Base-by-base conservation (phyloP, 345 rosid genomes). In the Dimocarpus longan region DNA sequence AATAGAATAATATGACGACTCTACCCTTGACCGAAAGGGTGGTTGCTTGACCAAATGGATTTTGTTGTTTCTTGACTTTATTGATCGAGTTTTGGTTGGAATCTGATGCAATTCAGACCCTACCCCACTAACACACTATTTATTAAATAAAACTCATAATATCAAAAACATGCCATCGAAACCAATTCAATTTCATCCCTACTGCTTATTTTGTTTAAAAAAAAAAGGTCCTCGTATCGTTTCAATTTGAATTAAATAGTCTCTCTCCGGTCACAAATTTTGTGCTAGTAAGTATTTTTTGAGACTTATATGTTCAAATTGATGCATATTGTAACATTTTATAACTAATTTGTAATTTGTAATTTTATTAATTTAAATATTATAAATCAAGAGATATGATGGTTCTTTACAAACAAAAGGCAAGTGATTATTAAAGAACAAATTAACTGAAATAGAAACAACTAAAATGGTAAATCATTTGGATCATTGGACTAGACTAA, bases 31-130 rank as follows among this genome's bases (percentile, higher is more conserved):
- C 82, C 71, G 16, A 37, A 46, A 56, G 69, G 66, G 68, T 3
- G 16, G 80, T 46, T 15, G 16, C 64, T 84, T 81, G 86, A 81
- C 80, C 56, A n/a, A 37, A 48, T 22, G 11, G 50, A 63, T 22
- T 63, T 44, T 21, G 67, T 46, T 48, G 76, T 54, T 56, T 44
- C 64, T 76, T 76, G 73, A 76, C 79, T 67, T 66, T n/a, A 28
- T 4, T 4, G 42, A 65, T 22, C 24, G 37, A 48, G 46, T 28
- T 63, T 65, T 48, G 56, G 68, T 74, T 62, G 11, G 8, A 74
- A 62, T 74, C 42, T 42, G 43, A 43, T 60, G 16, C 13, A 19
- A 22, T n/a, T 60, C 65, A 24, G 18, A 24, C 39, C 11, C 6
- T 65, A 28, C 39, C 39, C 42, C 18, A 65, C 6, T 64, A 10